Evolutionary conservation across 257 asterid species (phyloP).

Genomic region (Vinca minor): DNA sequence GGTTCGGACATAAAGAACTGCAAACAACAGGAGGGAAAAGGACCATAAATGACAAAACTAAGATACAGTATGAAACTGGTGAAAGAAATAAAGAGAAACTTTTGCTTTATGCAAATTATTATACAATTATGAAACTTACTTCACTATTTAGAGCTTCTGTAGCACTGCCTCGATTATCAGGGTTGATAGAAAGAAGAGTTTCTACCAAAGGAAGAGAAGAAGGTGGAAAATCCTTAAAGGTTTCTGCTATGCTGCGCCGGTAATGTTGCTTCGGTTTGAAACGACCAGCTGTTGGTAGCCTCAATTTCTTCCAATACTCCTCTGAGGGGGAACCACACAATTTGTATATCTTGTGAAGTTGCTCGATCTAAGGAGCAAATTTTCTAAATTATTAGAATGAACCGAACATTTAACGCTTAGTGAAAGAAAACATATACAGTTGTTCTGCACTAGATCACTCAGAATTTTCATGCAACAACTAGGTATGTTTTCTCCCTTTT

Average conservation of each 20-base stretch:
- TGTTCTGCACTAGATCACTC: not conserved
- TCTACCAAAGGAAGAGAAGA: constrained; percentile 53
- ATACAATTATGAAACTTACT: constrained; percentile 32
- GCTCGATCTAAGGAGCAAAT: constrained; percentile 58
- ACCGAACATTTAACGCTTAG: not conserved
- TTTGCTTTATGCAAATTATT: not conserved
- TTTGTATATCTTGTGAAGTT: constrained; percentile 82
- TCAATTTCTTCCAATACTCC: constrained; percentile 81
- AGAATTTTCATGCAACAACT: constrained; percentile 1
- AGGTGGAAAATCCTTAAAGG: constrained; percentile 68
- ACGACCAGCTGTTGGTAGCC: constrained; percentile 62
- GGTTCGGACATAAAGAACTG: constrained; percentile 79
- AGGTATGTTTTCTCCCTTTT: not conserved
- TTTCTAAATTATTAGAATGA: constrained; percentile 1
- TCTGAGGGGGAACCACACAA: constrained; percentile 87
- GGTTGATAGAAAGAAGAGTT: constrained; percentile 71
- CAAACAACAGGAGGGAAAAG: not conserved
- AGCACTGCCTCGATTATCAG: constrained; percentile 74
- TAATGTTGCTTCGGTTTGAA: constrained; percentile 80
- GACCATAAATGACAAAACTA: constrained; percentile 1
- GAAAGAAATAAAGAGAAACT: not conserved
- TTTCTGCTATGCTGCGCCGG: constrained; percentile 52
- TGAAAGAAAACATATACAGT: not conserved
- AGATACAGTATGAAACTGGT: not conserved
- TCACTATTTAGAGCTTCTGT: constrained; percentile 61